phyloP scores from a whole-genome alignment of 2,329 filamentous ascomycete genomes.

The Grosmannia serpens region DNA sequence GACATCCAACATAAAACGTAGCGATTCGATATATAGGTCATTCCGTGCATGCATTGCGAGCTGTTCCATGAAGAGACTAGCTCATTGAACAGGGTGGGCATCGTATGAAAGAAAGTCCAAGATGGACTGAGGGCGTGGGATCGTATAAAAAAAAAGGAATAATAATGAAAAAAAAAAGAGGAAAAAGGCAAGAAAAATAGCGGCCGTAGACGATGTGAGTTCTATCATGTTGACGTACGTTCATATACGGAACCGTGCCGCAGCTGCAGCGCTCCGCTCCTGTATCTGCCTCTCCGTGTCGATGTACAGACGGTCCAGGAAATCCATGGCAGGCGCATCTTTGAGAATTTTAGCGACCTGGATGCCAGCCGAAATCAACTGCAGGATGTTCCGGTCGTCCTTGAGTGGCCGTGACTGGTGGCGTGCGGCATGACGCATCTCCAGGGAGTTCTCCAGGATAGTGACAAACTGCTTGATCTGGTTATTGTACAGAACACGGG shows the following conservation, averaged over 20 bases:
- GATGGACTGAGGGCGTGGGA: not conserved
- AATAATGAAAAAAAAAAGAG: not conserved
- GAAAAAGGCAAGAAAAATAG: not conserved
- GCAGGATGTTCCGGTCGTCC: constrained; percentile 79
- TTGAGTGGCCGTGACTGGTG: constrained; percentile 74
- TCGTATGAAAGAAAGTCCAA: not conserved
- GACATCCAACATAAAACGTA: not conserved
- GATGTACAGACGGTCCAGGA: constrained; percentile 70
- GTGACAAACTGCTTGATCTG: constrained; percentile 89
- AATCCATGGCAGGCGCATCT: constrained; percentile 74
- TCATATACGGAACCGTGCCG: constrained; percentile 26
- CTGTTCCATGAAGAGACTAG: not conserved
- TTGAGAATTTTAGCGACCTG: constrained; percentile 82
- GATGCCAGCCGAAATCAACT: constrained; percentile 76
- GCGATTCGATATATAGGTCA: not conserved
- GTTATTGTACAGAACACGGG: constrained; percentile 73
- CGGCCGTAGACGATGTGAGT: not conserved
- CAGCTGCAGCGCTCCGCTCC: constrained; percentile 41
- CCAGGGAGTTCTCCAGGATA: constrained; percentile 75
- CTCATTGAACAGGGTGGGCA: not conserved
- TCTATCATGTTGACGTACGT: not conserved
- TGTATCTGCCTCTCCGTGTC: constrained; percentile 71
- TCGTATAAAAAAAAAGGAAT: not conserved
- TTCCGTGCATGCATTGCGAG: not conserved
- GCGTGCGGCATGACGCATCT: constrained; percentile 78